Evolutionary conservation across 2,329 filamentous ascomycete genomes (phyloP).

Genomic region (Epichloe bromicola): DNA sequence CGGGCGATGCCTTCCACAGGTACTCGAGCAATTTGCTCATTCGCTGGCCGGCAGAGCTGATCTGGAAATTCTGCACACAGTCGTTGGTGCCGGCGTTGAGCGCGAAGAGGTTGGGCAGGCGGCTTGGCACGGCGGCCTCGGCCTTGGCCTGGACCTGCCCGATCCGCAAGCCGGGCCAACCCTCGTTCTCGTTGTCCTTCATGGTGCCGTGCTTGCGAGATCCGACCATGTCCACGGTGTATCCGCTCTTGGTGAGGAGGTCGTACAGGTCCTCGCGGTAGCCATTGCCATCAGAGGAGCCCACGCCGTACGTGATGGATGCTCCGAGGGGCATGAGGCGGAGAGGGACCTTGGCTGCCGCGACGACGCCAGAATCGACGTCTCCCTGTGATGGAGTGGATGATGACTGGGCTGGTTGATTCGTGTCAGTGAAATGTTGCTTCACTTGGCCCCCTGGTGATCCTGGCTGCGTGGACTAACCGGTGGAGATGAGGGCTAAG

Average conservation of each 20-base stretch:
- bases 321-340: conserved; percentile 32
- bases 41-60: conserved; percentile 18
- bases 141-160: conserved; percentile 24
- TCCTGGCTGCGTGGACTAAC: conserved; percentile 2
- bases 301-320: conserved; percentile 27
- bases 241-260: conserved; percentile 19
- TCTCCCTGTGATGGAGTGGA: background rate
- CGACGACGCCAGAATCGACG: background rate
- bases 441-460: background rate
- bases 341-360: conserved; percentile 16
- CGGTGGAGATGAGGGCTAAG: conserved; percentile 11
- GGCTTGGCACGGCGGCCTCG: conserved; percentile 15
- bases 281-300: conserved; percentile 25
- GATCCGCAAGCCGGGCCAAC: conserved; percentile 29
- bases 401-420: background rate
- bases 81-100: conserved; percentile 34
- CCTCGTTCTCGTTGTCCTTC: conserved; percentile 30
- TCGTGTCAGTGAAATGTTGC: background rate
- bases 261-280: conserved; percentile 23
- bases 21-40: conserved; percentile 23
- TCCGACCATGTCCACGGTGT: conserved; percentile 17
- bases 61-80: conserved; percentile 20
- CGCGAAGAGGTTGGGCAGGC: conserved; percentile 26
- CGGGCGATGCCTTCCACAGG: conserved; percentile 19
- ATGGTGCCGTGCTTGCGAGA: conserved; percentile 25